Base-by-base conservation (phyloP, 805 yeast species). In the Candida tibetensis region DNA sequence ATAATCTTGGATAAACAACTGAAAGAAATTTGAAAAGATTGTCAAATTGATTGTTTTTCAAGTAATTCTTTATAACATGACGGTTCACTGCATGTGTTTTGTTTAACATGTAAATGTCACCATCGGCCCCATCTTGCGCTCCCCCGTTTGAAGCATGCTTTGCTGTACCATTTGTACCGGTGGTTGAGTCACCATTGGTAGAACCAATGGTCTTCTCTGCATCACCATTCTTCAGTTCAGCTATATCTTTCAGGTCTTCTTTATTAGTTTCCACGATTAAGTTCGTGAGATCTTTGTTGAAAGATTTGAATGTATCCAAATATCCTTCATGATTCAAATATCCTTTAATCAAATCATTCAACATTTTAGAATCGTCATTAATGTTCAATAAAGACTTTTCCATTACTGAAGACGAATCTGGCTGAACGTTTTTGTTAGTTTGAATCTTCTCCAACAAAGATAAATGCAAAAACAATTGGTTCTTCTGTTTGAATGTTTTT, bases 31-130 rank as follows among this genome's bases (percentile, higher is more conserved):
- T 55, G 35, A 71, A 45, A 13, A 74, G 73, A 15, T 57, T 62
- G 28, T 69, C 74, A 30, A 79, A 62, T 14, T 78, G 65, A 16
- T 76, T 73, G 2, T 62, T 60, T 28, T 58, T 47, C 4, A 83
- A 60, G 4, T 48, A 36, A 17, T 62, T 32, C 59, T 60, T 46
- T 74, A 81, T 44, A 9, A 47, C 51, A 35, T 81, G 69, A 5
- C 66, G 54, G 27, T 53, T 59, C 12, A 67, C 48, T 31, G 64
- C 64, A 5, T 52, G 55, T 3, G 64, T 45, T 32, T 40, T 39
- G 17, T 41, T 27, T 26, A 43, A 44, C n/a, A 17, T 37, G 10
- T 28, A 28, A 2, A 28, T 23, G 14, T 32, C 32, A 16, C 25
- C 15, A 9, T 35, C 28, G 19, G 10, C 28, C 35, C 5, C 9